A percentile compares a stretch with the other conserved stretches of the same genome.
These are phyloP conservation scores for Linanthus parryae DNA, from an alignment of 148 eudicot species.

Conservation along the genomic window DNA sequence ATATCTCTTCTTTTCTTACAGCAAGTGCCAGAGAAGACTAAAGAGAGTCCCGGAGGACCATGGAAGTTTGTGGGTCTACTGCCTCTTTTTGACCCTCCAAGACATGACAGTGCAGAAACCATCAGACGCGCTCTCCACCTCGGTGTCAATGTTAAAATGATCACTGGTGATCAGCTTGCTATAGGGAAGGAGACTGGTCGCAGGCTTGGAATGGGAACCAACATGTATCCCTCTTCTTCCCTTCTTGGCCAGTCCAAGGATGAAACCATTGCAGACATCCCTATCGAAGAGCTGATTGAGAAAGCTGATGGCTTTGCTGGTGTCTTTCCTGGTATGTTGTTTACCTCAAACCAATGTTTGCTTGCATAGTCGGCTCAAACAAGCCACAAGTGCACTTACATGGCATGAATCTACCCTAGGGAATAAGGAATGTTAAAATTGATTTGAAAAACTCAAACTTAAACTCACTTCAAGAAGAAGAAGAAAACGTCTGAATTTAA, in stretches of 20 bases:
- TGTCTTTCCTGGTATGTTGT: conserved; percentile 74
- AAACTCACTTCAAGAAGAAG: no score
- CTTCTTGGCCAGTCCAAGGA: conserved; percentile 67
- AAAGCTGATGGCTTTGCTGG: conserved; percentile 88
- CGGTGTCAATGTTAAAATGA: conserved; percentile 94
- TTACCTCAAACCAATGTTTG: no score
- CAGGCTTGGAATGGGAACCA: conserved; percentile 82
- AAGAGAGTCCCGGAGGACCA: conserved; percentile 61
- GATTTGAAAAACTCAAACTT: no score
- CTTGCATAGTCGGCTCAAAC: no score
- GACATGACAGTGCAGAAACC: conserved; percentile 85
- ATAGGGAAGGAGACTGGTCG: conserved; percentile 84
- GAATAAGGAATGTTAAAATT: no score
- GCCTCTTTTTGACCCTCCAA: conserved; percentile 82
- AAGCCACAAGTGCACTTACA: no score
- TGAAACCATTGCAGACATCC: conserved; percentile 39
- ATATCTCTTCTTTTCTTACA: conserved; percentile 10
- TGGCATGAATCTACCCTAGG: no score
- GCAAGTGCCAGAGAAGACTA: conserved; percentile 63
- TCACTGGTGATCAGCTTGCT: conserved; percentile 84
- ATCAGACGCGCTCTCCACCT: conserved; percentile 68
- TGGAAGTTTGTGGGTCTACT: conserved; percentile 65
- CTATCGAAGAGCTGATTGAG: conserved; percentile 76
- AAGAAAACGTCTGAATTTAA: no score
- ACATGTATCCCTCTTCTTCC: conserved; percentile 84